Evolutionary conservation across 306 rosid species (phyloP).

Genomic region (Styphnolobium japonicum): DNA sequence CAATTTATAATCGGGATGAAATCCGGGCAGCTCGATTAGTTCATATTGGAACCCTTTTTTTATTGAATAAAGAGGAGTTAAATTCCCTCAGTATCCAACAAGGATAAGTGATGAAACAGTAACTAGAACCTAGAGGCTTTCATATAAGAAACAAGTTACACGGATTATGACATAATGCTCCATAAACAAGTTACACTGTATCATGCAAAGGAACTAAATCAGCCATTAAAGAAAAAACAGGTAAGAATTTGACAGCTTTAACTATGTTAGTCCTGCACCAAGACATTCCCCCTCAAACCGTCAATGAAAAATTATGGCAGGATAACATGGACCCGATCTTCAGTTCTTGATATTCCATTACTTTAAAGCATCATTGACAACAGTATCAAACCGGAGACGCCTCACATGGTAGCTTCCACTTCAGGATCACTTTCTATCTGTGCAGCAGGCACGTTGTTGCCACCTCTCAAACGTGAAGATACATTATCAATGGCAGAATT

Average conservation of each 20-base stretch:
- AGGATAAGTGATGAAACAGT: background rate
- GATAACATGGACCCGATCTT: conserved; percentile 17
- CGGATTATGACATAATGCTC: background rate
- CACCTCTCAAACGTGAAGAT: conserved; percentile 91
- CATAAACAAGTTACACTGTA: background rate
- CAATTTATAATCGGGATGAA: no score
- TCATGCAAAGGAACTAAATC: background rate
- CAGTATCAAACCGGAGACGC: background rate
- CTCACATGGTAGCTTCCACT: conserved; percentile 70
- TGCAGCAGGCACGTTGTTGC: conserved; percentile 56
- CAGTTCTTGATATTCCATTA: background rate
- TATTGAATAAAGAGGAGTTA: background rate
- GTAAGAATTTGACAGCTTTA: background rate
- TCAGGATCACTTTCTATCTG: conserved; percentile 71
- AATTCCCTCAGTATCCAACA: background rate
- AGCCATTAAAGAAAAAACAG: background rate
- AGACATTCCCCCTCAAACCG: conserved; percentile 10
- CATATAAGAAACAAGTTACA: background rate
- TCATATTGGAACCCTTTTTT: background rate
- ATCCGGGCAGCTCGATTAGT: no score
- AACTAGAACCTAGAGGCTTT: background rate
- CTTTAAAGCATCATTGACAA: conserved; percentile 19
- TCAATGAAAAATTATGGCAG: background rate
- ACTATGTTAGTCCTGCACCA: conserved; percentile 7
- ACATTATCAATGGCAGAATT: conserved; percentile 94